Percentiles rank a stretch among this genome's conserved stretches.
Conservation (phyloP, 2,329 filamentous ascomycete genomes). For the Leptosphaerulina australis region DNA sequence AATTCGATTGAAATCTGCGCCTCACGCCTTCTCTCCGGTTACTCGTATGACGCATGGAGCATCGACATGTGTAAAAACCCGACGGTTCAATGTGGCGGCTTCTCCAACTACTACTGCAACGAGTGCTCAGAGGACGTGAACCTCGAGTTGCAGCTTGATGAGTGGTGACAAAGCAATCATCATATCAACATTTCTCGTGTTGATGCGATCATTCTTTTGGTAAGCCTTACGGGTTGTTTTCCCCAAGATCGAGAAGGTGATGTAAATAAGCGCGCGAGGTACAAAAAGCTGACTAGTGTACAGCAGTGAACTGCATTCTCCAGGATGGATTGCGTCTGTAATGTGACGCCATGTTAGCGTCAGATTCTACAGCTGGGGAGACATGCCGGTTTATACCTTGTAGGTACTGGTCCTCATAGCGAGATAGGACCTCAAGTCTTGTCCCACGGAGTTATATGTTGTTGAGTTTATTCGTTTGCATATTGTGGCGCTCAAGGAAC, state of each 20-base stretch:
- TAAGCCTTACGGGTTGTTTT: neutral
- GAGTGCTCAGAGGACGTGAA: conserved; percentile 53
- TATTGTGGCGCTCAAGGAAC: neutral
- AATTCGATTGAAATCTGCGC: conserved; percentile 55
- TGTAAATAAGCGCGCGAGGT: neutral
- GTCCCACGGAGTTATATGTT: neutral
- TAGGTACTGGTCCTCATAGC: neutral
- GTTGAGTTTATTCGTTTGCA: neutral
- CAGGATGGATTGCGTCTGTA: conserved; percentile 1
- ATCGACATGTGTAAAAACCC: conserved; percentile 57
- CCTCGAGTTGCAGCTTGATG: conserved; percentile 52
- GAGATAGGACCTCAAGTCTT: neutral
- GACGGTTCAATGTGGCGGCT: conserved; percentile 50
- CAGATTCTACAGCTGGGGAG: neutral
- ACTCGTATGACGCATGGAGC: conserved; percentile 56
- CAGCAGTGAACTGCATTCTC: neutral
- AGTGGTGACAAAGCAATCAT: conserved; percentile 33
- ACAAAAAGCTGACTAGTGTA: conserved; percentile 21
- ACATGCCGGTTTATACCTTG: neutral
- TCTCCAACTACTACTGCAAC: conserved; percentile 53
- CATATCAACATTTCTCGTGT: no score
- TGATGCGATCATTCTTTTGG: neutral
- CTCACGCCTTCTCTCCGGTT: conserved; percentile 53
- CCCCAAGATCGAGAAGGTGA: neutral
- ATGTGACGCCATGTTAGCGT: conserved; percentile 6